Base-by-base conservation (phyloP, 306 rosid species). In the Acmispon strigosus region DNA sequence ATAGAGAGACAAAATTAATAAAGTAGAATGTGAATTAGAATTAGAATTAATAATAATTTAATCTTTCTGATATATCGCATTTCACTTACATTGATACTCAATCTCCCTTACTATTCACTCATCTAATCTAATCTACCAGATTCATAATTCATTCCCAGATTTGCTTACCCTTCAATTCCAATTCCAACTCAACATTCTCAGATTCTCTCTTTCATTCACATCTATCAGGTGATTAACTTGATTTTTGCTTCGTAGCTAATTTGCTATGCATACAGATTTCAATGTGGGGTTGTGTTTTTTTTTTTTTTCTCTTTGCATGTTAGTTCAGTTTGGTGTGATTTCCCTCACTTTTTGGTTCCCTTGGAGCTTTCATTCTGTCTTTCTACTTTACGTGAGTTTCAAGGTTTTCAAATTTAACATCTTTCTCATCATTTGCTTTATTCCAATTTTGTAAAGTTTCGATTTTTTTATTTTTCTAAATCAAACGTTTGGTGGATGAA, bases 361-460 rank as follows among this genome's bases (percentile, higher is more conserved):
- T 56, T 41, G 82, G 54, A 70, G 78, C 81, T 67, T 62, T 85
- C 87, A 70, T 77, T 29, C 58, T 53, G 63, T 68, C 82, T 73
- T 36, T 36, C 16, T 8, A 59, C 79, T 73, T 86, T 75, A 68
- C 90, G 67, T 86, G 72, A 81, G 53, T 63, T 83, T 73, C 77
- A 86, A 81, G 84, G 53, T 55, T 78, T 48, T 19, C 58, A 29
- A 62, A 72, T 78, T 45, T 62, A 20, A 69, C 59, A 67, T 4
- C 10, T 59, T 39, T 76, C 20, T n/a, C 6, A 24, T 39, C 43
- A 39, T 44, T 19, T 44, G 41, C n/a, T 50, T 24, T 49, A 43
- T 22, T 11, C 2, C 11, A 22, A 22, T 10, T 20, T 1, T 27
- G 34, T 27, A 27, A 52, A 12, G 22, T 42, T 66, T 10, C 17